A percentile compares a stretch with the other conserved stretches of the same genome.
These are phyloP conservation scores for Buxus sempervirens DNA, from an alignment of 164 flowering plant genomes.

Conservation along the genomic window DNA sequence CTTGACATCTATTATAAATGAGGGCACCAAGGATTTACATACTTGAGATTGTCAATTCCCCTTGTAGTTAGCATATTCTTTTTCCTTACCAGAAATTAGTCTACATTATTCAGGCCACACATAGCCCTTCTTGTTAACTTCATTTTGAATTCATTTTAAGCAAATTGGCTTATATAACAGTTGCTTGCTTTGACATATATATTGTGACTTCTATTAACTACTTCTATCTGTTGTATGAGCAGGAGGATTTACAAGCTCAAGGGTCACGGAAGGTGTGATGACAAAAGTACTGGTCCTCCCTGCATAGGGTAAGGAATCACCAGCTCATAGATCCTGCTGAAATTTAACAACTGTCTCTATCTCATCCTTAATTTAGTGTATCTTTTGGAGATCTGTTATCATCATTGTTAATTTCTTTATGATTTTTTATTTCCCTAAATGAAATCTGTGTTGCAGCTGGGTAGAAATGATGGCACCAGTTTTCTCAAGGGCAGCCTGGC, in stretches of 20 bases:
- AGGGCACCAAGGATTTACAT: no score
- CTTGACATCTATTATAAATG: no score
- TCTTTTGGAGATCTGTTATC: no score
- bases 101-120: no score
- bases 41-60: no score
- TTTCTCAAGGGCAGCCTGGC: slow-evolving; percentile 86
- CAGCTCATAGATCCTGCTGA: not conserved
- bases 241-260: slow-evolving; percentile 65
- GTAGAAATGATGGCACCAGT: slow-evolving; percentile 99
- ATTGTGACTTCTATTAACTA: no score
- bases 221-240: slow-evolving; percentile 14
- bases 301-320: slow-evolving; percentile 65
- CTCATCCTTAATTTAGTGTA: no score
- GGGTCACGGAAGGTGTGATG: slow-evolving; percentile 63
- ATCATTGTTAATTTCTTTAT: not conserved
- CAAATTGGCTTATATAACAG: not conserved
- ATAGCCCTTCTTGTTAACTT: not conserved
- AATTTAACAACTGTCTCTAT: not conserved
- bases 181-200: not conserved
- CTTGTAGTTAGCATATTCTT: no score
- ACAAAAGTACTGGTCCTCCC: slow-evolving; percentile 76
- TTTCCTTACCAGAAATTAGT: no score
- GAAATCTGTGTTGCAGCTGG: slow-evolving; percentile 54
- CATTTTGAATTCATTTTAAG: not conserved
- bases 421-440: not conserved